These are phyloP conservation scores for Hemerocallis citrina DNA, from an alignment of 106 monocot genomes.

Conservation along the genomic window DNA sequence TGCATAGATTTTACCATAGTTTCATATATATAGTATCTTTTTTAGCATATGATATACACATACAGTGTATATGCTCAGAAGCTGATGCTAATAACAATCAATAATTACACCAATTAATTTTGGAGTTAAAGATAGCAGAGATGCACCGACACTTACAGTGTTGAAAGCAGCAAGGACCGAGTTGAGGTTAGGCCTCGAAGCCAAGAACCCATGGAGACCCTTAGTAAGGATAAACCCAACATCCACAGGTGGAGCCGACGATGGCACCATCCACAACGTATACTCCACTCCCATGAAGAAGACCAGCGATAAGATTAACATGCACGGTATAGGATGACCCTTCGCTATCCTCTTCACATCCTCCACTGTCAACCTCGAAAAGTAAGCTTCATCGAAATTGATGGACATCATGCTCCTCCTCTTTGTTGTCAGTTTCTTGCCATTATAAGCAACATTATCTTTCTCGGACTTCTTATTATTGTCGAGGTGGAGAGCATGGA, in stretches of 20 bases:
- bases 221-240: conserved; percentile 62
- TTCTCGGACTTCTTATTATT: not conserved
- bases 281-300: conserved; percentile 96
- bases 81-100: not conserved
- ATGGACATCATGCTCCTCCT: not conserved
- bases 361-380: conserved; percentile 2
- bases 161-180: conserved; percentile 72
- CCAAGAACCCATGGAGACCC: conserved; percentile 30
- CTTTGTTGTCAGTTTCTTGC: not conserved
- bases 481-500: not conserved
- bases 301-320: conserved; percentile 32
- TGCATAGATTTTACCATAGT: not conserved
- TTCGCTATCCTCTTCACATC: conserved; percentile 3
- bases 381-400: not conserved
- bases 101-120: too few relatives aligned
- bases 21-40: not conserved
- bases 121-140: not conserved
- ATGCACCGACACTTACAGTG: conserved; percentile 59
- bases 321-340: conserved; percentile 36
- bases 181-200: conserved; percentile 51
- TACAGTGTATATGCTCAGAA: not conserved
- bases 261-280: conserved; percentile 70
- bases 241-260: conserved; percentile 54
- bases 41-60: not conserved
- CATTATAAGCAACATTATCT: not conserved